Base-by-base conservation (phyloP, 495 filamentous ascomycete species). In the Symbiotaphrina buchneri region DNA sequence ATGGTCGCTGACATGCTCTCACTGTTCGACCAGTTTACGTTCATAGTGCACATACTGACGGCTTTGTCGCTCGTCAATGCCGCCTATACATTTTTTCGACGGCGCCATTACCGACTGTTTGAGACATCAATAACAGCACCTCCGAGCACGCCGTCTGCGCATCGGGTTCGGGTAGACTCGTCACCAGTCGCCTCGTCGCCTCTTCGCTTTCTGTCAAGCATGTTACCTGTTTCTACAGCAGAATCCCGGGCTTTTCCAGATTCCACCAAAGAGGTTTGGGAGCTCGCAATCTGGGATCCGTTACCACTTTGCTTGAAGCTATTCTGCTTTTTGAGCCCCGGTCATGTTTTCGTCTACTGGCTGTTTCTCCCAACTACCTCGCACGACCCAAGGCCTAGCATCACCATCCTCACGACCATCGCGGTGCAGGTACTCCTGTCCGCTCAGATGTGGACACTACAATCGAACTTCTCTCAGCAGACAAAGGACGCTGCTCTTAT, bases 241-340 rank as follows among this genome's bases (percentile, higher is more conserved):
- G 68, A 80, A 33, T 65, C 72, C 30, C 68, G 83, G 45, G 71
- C 81, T 10, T 78, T 92, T 47, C 83, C 85, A 1, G 75, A 91
- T 55, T 63, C 69, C 25, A 66, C 70, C 15, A 62, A 74, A 3
- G 87, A 97, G 51, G 87, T 97, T 15, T 95, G 90, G 90, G 83
- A 97, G 51, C 47, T 97, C 32, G 65, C 72, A 0, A 64, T 95
- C 10, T 97, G 87, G 87, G 83, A 95, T 43, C 87, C 87, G 10
- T 58, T 77, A 18, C 81, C 87, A 5, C 59, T 91, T 22, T 79
- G 71, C 30, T 50, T 94, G 30, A 68, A 71, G 3, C 53, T 94
- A 3, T 87, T 95, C 46, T 90, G 76, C 40, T 55, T 87, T 28
- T 92, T 97, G 53, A 91, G 82, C 41, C 87, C 87, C 0, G 81